Evolutionary conservation across 202 grass and related monocot species (phyloP).

Genomic region (Setaria viridis): DNA sequence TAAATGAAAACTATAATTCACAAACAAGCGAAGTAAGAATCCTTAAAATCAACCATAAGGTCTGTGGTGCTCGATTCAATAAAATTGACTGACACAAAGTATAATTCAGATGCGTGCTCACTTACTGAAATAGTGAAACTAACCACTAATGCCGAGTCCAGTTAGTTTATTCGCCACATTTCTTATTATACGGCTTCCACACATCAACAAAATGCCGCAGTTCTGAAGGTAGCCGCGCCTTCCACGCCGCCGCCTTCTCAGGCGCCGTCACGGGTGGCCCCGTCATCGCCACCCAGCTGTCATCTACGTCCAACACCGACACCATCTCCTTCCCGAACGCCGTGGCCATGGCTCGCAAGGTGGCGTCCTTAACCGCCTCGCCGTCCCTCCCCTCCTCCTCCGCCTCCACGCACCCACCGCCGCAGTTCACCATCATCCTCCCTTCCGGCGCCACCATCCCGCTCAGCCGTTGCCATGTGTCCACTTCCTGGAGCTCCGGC

Average conservation of each 20-base stretch:
- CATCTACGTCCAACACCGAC: constrained; percentile 64
- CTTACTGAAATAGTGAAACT: not conserved
- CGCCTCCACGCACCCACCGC: constrained; percentile 72
- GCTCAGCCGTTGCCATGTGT: constrained; percentile 54
- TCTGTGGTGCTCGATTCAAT: not conserved
- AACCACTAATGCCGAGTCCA: not conserved
- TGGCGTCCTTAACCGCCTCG: constrained; percentile 66
- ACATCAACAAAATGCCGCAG: constrained; percentile 56
- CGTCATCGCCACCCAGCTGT: constrained; percentile 67
- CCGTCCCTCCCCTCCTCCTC: constrained; percentile 70
- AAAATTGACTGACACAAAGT: not conserved
- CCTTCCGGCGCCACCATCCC: constrained; percentile 51
- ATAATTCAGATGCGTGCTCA: not conserved
- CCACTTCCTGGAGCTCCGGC: constrained; percentile 67
- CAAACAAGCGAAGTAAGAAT: not conserved
- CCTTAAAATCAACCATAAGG: not conserved
- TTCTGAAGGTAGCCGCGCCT: constrained; percentile 56
- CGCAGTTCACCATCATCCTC: constrained; percentile 82
- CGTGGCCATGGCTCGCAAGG: constrained; percentile 51
- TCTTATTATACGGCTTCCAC: constrained; percentile 49
- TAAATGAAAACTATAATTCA: not conserved
- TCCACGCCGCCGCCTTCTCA: constrained; percentile 55
- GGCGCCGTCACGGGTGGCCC: constrained; percentile 37
- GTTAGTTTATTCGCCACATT: not conserved
- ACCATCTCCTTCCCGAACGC: constrained; percentile 63